Percentiles rank a stretch among this genome's conserved stretches.
These are phyloP conservation scores for Oryza meridionalis DNA, from an alignment of 176 grass and related monocot species.

Conservation along the genomic window DNA sequence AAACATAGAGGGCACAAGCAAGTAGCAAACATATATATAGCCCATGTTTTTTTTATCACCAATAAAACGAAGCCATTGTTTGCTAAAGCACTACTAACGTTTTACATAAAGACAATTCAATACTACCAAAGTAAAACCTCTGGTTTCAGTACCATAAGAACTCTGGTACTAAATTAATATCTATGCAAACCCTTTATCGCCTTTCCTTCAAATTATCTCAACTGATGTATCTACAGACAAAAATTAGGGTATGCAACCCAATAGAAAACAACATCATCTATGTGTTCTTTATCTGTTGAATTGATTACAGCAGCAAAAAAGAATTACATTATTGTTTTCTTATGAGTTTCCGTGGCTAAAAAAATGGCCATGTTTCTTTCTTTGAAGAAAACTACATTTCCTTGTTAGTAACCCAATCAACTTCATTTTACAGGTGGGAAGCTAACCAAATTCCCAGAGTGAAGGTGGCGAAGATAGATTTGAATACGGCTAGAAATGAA, in stretches of 20 bases:
- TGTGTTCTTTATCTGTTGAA: not conserved
- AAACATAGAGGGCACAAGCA: not conserved
- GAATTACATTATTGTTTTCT: not conserved
- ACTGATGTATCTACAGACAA: not conserved
- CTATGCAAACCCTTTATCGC: not conserved
- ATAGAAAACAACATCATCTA: not conserved
- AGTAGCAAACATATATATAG: not conserved
- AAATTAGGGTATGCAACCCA: not conserved
- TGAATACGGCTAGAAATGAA: constrained; percentile 48
- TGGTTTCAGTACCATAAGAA: not conserved
- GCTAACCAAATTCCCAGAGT: constrained; percentile 85
- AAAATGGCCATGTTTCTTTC: not conserved
- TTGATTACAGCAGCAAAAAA: not conserved
- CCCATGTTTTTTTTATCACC: not conserved
- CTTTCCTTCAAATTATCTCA: not conserved
- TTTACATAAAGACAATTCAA: not conserved
- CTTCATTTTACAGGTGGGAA: constrained; percentile 70
- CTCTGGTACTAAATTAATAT: not conserved
- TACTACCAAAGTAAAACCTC: not conserved
- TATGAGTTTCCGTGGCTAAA: not conserved
- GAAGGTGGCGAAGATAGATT: constrained; percentile 73
- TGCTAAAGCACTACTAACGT: not conserved
- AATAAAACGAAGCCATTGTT: not conserved
- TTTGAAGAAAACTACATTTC: not conserved
- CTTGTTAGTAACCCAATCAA: not conserved